These are phyloP conservation scores for Raphanus sativus DNA, from an alignment of 345 rosid genomes.

Conservation along the genomic window DNA sequence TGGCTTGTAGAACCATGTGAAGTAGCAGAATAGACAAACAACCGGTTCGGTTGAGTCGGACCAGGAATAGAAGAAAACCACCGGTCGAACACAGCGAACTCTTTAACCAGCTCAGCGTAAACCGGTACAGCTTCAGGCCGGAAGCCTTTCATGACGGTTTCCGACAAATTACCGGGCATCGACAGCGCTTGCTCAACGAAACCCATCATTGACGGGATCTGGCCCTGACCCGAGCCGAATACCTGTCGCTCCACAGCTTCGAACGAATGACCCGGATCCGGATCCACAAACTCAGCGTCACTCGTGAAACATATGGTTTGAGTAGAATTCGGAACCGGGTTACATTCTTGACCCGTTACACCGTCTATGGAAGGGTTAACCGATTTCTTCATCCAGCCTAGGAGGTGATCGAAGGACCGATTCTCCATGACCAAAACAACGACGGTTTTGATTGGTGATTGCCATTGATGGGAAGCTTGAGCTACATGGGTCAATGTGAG, in stretches of 20 bases:
- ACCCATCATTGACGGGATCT: constrained; percentile 82
- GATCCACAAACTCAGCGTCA: constrained; percentile 91
- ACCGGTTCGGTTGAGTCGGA: constrained; percentile 93
- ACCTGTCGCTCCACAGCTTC: constrained; percentile 83
- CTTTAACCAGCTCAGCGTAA: constrained; percentile 58
- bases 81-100: constrained; percentile 82
- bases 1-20: constrained; percentile 96
- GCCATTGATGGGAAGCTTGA: constrained; percentile 43
- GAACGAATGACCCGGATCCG: constrained; percentile 97
- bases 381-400: constrained; percentile 92
- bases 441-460: constrained; percentile 72
- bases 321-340: constrained; percentile 50
- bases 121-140: constrained; percentile 72
- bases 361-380: constrained; percentile 74
- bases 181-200: constrained; percentile 91
- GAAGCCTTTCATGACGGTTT: constrained; percentile 86
- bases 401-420: constrained; percentile 88
- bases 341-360: constrained; percentile 87
- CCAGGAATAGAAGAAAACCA: constrained; percentile 98
- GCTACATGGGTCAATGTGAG: constrained; percentile 35
- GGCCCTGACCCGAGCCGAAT: constrained; percentile 61
- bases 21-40: constrained; percentile 86
- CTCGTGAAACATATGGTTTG: constrained; percentile 72
- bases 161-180: constrained; percentile 65
- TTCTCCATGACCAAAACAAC: constrained; percentile 89